phyloP scores from a whole-genome alignment of 2,329 filamentous ascomycete genomes.

The Cladophialophora bantiana region DNA sequence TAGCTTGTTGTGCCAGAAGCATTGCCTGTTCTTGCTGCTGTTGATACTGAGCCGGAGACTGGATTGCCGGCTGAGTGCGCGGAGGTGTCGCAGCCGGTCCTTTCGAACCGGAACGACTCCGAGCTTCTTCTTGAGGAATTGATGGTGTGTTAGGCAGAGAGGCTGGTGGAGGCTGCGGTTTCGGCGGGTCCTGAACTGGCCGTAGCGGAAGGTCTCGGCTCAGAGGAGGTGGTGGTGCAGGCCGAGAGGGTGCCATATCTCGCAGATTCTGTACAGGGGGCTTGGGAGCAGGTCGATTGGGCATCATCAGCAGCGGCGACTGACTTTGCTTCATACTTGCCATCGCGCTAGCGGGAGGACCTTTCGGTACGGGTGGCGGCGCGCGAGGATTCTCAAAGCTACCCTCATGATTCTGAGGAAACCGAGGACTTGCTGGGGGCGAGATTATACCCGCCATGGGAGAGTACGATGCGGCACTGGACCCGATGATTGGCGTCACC shows the following conservation, averaged over 20 bases:
- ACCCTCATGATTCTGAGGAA: slow-evolving; percentile 86
- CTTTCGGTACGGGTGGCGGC: slow-evolving; percentile 81
- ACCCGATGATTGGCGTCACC: slow-evolving; percentile 47
- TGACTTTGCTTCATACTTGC: slow-evolving; percentile 60
- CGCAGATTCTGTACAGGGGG: slow-evolving; percentile 65
- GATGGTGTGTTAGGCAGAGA: slow-evolving; percentile 62
- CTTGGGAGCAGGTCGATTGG: slow-evolving; percentile 83
- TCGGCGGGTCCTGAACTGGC: slow-evolving; percentile 22
- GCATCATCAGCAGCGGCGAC: slow-evolving; percentile 68
- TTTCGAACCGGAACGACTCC: slow-evolving; percentile 72
- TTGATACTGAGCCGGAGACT: slow-evolving; percentile 55
- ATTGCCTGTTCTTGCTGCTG: slow-evolving; percentile 87
- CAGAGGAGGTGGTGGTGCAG: slow-evolving; percentile 46
- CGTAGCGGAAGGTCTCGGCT: slow-evolving; percentile 30
- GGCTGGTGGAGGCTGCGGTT: slow-evolving; percentile 20
- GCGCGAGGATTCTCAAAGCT: slow-evolving; percentile 98
- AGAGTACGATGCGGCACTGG: slow-evolving; percentile 56
- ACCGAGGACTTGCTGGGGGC: slow-evolving; percentile 82
- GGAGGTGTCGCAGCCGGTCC: slow-evolving; percentile 28
- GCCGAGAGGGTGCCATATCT: slow-evolving; percentile 51
- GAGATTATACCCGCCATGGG: slow-evolving; percentile 69
- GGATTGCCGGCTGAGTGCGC: slow-evolving; percentile 39
- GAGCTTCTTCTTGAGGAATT: slow-evolving; percentile 71
- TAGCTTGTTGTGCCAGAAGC: slow-evolving; percentile 78
- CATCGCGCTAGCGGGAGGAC: slow-evolving; percentile 46